Base-by-base conservation (phyloP, 2,329 filamentous ascomycete species). In the Trichophaea hybrida region DNA sequence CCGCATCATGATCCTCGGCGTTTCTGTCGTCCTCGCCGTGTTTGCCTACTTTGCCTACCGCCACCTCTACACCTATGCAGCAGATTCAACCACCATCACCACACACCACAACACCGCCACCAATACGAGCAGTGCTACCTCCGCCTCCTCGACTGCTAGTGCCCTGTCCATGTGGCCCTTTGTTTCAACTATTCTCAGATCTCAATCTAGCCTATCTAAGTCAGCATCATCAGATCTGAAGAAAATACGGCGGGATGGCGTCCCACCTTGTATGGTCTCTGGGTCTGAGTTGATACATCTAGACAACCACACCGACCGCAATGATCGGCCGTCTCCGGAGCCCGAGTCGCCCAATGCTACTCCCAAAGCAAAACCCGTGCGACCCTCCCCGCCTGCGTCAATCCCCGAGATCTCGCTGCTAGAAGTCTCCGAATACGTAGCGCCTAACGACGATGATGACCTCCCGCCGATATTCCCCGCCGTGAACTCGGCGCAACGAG, bases 11-110 rank as follows among this genome's bases (percentile, higher is more conserved):
- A 60, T 81, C 67, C 67, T 84, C 63, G 81, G 79, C 64, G 71
- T 83, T 64, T 81, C 81, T n/a, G 73, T 85, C 64, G 74, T 84
- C 67, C 70, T 84, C 64, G 81, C 77, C 48, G 81, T 81, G 0
- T 72, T 83, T 58, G 75, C 83, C 50, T 79, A 77, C 67, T 71
- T 83, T 64, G 72, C 77, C 66, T 74, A 83, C 62, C 75, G 76
- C 44, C 37, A 65, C 67, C 10, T 73, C 13, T 32, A 51, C 15
- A 51, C 15, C 4, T 51, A 51, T 51, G 40, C 40, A 46, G 6
- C 48, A 51, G 48, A 15, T 32, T 12, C 31, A 32, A 7, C 48
- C 15, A 13, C 37, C 32, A 24, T 61, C 44, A 35, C 38, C 50
- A 62, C 33, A n/a, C n/a, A n/a, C n/a, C n/a, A n/a, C 35, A 44